Percentiles rank a stretch among this genome's conserved stretches.
Evolutionary conservation across 2,329 filamentous ascomycete species (phyloP).

Genomic region (Cladophialophora exuberans): DNA sequence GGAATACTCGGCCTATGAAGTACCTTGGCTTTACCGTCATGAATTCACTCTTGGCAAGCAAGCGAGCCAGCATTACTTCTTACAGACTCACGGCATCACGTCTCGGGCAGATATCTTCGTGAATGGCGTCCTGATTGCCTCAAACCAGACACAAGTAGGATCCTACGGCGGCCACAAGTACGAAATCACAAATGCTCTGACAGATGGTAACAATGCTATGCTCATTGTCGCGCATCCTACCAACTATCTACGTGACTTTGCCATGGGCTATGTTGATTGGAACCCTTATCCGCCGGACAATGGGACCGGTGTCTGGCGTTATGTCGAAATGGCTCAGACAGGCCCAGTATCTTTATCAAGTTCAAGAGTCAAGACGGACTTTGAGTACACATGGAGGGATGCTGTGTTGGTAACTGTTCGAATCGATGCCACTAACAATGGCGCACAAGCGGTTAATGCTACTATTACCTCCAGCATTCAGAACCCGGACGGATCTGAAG

Average conservation of each 20-base stretch:
- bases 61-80: conserved; percentile 50
- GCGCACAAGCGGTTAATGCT: conserved; percentile 28
- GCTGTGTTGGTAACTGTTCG: conserved; percentile 47
- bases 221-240: conserved; percentile 61
- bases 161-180: conserved; percentile 61
- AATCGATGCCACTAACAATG: conserved; percentile 43
- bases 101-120: conserved; percentile 64
- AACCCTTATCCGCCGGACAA: conserved; percentile 66
- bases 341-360: conserved; percentile 54
- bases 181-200: conserved; percentile 54
- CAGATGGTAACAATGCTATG: conserved; percentile 52
- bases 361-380: conserved; percentile 51
- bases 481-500: conserved; percentile 20
- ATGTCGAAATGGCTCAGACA: conserved; percentile 60
- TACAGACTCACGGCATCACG: conserved; percentile 63
- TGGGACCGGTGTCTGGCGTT: conserved; percentile 65
- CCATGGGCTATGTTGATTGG: conserved; percentile 65
- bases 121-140: conserved; percentile 59
- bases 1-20: conserved; percentile 52
- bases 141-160: conserved; percentile 55
- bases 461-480: conserved; percentile 34
- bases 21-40: conserved; percentile 63
- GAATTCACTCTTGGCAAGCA: conserved; percentile 50
- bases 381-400: conserved; percentile 40
- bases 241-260: conserved; percentile 62